Percentiles rank a stretch among this genome's conserved stretches.
Conservation (phyloP, 2,329 filamentous ascomycete genomes). For the Arthrobotrys conoides region DNA sequence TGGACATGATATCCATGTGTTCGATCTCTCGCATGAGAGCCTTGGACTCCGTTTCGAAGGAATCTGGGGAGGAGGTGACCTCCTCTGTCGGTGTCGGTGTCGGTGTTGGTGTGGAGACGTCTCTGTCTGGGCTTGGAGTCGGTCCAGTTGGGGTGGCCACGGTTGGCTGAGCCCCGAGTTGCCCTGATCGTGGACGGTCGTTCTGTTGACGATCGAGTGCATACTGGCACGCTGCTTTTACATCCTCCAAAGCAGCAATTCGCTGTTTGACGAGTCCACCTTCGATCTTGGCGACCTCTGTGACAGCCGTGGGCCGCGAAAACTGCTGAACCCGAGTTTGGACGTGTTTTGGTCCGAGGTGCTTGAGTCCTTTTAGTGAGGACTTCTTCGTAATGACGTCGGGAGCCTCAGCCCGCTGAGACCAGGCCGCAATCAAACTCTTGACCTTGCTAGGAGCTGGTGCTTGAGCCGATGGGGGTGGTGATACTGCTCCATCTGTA, state of each 20-base stretch:
- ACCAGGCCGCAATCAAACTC: constrained; percentile 39
- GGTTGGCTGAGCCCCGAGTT: neutral
- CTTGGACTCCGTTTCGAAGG: constrained; percentile 25
- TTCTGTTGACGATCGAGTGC: constrained; percentile 23
- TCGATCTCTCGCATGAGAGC: constrained; percentile 41
- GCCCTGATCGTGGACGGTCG: neutral
- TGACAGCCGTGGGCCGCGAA: neutral
- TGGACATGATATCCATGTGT: constrained; percentile 45
- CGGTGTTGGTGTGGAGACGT: neutral
- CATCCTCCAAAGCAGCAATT: constrained; percentile 37
- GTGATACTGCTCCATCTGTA: neutral
- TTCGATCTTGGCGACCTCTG: neutral
- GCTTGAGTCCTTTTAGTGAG: constrained; percentile 20
- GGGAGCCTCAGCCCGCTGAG: constrained; percentile 5
- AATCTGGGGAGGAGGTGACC: constrained; percentile 19
- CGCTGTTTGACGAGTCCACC: constrained; percentile 33
- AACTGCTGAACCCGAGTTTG: constrained; percentile 23
- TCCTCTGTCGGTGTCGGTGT: neutral
- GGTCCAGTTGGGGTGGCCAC: neutral
- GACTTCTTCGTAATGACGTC: neutral
- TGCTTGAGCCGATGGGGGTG: constrained; percentile 2
- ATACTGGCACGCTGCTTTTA: constrained; percentile 12
- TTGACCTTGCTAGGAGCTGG: constrained; percentile 35
- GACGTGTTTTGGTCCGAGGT: constrained; percentile 19
- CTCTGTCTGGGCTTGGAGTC: neutral